phyloP scores from a whole-genome alignment of 2,329 filamentous ascomycete genomes.

The Hypoxylon sp. region DNA sequence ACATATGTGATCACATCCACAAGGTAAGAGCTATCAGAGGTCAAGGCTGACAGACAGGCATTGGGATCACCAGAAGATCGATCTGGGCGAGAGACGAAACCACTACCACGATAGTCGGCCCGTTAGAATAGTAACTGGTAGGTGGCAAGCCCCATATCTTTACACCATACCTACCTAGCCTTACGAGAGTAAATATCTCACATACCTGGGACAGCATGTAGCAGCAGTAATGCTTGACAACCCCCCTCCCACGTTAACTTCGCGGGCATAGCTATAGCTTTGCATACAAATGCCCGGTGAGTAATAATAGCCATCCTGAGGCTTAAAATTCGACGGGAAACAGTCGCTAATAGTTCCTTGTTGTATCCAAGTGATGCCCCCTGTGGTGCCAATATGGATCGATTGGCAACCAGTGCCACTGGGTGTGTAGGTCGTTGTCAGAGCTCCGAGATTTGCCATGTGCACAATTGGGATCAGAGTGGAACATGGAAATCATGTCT shows the following conservation, averaged over 20 bases:
- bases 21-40: conserved; percentile 17
- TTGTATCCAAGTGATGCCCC: neutral
- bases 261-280: conserved; percentile 13
- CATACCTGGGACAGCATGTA: conserved; percentile 24
- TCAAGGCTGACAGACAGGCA: conserved; percentile 3
- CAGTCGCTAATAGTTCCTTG: conserved; percentile 22
- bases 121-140: conserved; percentile 1
- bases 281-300: conserved; percentile 20
- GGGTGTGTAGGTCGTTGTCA: conserved; percentile 16
- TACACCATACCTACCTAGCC: too few species aligned
- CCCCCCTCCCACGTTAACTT: neutral
- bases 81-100: neutral
- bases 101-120: neutral
- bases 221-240: conserved; percentile 16
- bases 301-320: conserved; percentile 16
- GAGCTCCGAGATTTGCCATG: conserved; percentile 23
- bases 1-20: conserved; percentile 12
- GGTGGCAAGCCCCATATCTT: neutral
- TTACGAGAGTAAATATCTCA: neutral
- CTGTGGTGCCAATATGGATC: conserved; percentile 10
- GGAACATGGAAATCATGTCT: neutral
- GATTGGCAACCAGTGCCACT: conserved; percentile 22
- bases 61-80: neutral
- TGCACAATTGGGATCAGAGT: neutral
- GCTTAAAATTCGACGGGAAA: conserved; percentile 9